Evolutionary conservation across 495 filamentous ascomycete species (phyloP), one percentile per base, ranked within the genome.

Genomic region (Pyrenula aspistea): DNA sequence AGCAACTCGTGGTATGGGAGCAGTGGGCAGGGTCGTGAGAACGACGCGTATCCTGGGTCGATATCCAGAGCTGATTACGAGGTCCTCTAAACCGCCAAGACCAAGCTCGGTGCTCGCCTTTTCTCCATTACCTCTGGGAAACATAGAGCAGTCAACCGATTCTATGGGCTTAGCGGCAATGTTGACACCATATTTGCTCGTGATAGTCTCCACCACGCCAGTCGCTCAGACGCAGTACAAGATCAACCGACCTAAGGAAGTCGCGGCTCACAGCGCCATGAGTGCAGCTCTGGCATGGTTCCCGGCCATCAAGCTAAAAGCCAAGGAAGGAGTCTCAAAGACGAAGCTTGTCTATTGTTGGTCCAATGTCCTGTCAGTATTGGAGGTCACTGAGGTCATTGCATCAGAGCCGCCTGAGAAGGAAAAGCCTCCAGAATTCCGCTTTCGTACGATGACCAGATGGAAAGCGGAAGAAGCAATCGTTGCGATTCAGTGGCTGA

Each of bases 211-310:
- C 0, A 97, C 94, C 0, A 97, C 91, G 2, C 93, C 93, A 1
- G 76, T 96, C 53, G 93, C 93, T 8, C 89, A 96, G 63, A 99
- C 93, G 1, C 93, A 99, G 62, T 85, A 94, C 67, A 99, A 98
- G 72, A 81, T 88, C 48, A 78, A 88, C 0, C 77, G 92, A 21
- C 91, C 93, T 20, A 97, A 92, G 61, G 93, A 96, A 59, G 80
- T 96, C 20, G 83, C 86, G 2, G 82, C 89, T 24, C 91, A 97
- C 66, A 86, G 88, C 61, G 84, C 92, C 22, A 83, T 99, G 77
- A 96, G 86, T 36, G 93, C 91, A 15, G 94, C 91, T 59, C 69
- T 99, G 55, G 90, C 93, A 19, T 99, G 93, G 93, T 99, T 97
- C 68, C 93, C 93, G 2, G 88, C 90, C 2, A 93, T 96, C 54